Percentiles rank a stretch among this genome's conserved stretches.
phyloP scores from a whole-genome alignment of 495 filamentous ascomycete genomes.

The Penicillium robsamsonii region DNA sequence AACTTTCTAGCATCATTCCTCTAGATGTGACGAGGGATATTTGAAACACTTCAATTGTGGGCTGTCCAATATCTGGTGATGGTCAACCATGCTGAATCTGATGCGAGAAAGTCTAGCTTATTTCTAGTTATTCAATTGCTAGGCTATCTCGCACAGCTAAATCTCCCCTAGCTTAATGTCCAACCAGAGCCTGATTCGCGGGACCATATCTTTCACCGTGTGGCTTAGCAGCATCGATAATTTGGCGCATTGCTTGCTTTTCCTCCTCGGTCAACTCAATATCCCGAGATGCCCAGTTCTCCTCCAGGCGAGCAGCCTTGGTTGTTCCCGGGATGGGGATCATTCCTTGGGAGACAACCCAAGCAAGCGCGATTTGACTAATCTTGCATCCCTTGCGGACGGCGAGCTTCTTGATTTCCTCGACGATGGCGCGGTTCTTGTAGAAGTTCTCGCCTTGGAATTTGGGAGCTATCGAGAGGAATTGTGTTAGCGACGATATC shows the following conservation, averaged over 20 bases:
- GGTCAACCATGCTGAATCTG: background rate
- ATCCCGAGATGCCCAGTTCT: constrained; percentile 44
- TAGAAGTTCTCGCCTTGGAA: constrained; percentile 54
- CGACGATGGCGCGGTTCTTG: constrained; percentile 45
- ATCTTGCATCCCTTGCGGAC: constrained; percentile 36
- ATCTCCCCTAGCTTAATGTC: constrained; percentile 23
- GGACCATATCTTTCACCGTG: constrained; percentile 34
- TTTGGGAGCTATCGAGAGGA: constrained; percentile 34
- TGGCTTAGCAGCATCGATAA: constrained; percentile 43
- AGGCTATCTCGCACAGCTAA: background rate
- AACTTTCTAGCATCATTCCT: background rate
- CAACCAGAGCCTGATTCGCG: constrained; percentile 39
- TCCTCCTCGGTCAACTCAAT: constrained; percentile 38
- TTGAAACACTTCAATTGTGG: background rate
- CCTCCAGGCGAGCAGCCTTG: constrained; percentile 40
- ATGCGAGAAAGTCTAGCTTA: background rate
- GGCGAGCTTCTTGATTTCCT: constrained; percentile 44
- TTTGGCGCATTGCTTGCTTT: constrained; percentile 34
- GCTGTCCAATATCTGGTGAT: background rate
- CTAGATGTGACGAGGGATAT: background rate
- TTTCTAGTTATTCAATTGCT: background rate
- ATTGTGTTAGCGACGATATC: background rate
- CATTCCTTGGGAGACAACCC: constrained; percentile 47
- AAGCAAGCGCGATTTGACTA: constrained; percentile 46
- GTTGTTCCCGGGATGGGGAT: constrained; percentile 51